Evolutionary conservation across 176 grass and related monocot species (phyloP).

Genomic region (Pontederia paniculata): DNA sequence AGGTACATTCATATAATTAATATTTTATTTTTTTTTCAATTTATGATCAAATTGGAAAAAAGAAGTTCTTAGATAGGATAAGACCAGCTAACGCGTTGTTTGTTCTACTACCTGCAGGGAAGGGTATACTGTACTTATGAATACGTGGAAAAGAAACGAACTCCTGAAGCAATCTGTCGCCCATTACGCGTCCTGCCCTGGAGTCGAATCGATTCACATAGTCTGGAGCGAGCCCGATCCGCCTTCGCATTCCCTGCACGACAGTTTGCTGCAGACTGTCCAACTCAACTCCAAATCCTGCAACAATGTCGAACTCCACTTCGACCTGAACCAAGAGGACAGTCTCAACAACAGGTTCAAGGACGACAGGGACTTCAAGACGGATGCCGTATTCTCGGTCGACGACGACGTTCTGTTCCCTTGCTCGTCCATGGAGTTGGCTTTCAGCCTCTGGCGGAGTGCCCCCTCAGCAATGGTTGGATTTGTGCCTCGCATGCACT

Average conservation of each 20-base stretch:
- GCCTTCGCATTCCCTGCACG: constrained; percentile 35
- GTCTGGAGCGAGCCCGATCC: constrained; percentile 79
- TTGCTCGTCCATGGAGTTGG: constrained; percentile 16
- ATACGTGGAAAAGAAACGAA: constrained; percentile 77
- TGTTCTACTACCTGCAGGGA: no score
- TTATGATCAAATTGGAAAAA: no score
- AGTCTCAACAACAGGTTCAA: constrained; percentile 32
- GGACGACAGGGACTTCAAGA: constrained; percentile 3
- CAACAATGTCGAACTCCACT: constrained; percentile 24
- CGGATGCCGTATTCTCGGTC: constrained; percentile 19
- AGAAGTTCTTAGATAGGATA: no score
- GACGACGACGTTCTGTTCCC: constrained; percentile 21
- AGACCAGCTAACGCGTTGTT: no score
- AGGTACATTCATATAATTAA: no score
- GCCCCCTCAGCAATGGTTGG: constrained; percentile 19
- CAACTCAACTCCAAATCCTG: constrained; percentile 15
- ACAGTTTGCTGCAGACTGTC: constrained; percentile 11
- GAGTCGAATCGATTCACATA: constrained; percentile 52
- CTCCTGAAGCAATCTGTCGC: constrained; percentile 40
- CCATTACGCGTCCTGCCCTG: constrained; percentile 63
- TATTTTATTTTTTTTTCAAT: no score
- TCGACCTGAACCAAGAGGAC: constrained; percentile 46
- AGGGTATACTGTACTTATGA: constrained; percentile 70
- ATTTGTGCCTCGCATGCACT: constrained; percentile 54
- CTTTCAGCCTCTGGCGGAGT: constrained; percentile 14